Evolutionary conservation across 441 rosid genomes (phyloP), one percentile per base, ranked within the genome.

Genomic region (Oxalis stricta): DNA sequence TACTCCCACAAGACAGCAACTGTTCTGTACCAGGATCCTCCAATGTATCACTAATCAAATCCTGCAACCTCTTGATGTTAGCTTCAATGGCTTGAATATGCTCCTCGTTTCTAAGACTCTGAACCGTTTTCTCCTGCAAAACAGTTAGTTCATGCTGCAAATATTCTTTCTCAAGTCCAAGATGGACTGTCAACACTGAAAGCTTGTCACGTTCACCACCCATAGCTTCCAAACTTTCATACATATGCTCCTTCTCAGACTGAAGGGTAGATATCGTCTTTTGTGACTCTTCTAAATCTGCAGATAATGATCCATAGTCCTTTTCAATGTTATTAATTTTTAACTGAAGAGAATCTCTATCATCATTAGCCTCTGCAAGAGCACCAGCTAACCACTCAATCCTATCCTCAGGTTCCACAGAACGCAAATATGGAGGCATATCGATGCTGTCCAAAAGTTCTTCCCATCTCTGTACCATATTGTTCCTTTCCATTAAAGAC

Each of bases 391-490:
- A 60, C 99, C 96, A 89, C 63, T 81, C 95, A 48, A 93, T 77
- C 66, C 72, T 83, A 61, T 73, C 73, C 66, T 81, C 95, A 23
- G 82, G 84, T 61, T 89, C 99, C 60, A 65, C 60, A 42, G 83
- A 66, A 52, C 64, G 76, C 66, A 89, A 64, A 41, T 83, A 85
- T 45, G 70, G 55, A 48, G 99, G 95, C 66, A 89, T 65, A 66
- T 76, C 35, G 40, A 85, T 74, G 60, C 71, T 68, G 47, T 58
- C 88, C 51, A 93, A 62, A 47, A 79, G 75, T 59, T 75, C 84
- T 73, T 93, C 99, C 96, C 94, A 93, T 68, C 82, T 77, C 80
- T 85, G 89, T 51, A 88, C 76, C 70, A 85, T 55, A 33, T 69
- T 70, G 62, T 85, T 88, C 70, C 97, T 85, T 55, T 83, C 86